Percentiles rank a stretch among this genome's conserved stretches.
These are phyloP conservation scores for Pleurotus tuber-regium DNA, from an alignment of 768 basidiomycete species.

Conservation along the genomic window DNA sequence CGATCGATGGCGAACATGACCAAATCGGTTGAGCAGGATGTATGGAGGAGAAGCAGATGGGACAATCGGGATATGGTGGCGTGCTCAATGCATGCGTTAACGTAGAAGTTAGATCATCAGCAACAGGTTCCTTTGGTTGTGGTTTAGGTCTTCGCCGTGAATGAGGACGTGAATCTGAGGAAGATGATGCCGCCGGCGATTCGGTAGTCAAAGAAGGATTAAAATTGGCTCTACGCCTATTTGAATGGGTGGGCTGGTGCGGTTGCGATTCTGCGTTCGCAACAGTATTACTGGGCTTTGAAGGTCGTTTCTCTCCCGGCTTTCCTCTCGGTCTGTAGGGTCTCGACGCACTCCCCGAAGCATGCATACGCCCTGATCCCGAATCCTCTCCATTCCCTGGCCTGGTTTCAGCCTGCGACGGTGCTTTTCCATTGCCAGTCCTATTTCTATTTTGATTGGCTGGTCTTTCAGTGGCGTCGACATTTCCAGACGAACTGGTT, in stretches of 20 bases:
- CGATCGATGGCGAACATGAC: constrained; percentile 76
- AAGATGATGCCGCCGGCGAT: not conserved
- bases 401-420: too few relatives aligned
- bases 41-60: constrained; percentile 81
- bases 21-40: constrained; percentile 79
- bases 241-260: not conserved
- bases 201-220: not conserved
- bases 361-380: too few relatives aligned
- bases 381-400: too few relatives aligned
- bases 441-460: too few relatives aligned
- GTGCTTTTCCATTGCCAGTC: too few relatives aligned
- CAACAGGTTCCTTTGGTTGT: constrained; percentile 26
- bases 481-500: too few relatives aligned
- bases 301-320: not conserved
- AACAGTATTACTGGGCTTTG: too few relatives aligned
- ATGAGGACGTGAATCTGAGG: not conserved
- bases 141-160: constrained; percentile 6
- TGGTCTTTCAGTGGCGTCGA: too few relatives aligned
- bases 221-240: constrained; percentile 5
- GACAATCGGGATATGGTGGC: constrained; percentile 74
- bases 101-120: constrained; percentile 72
- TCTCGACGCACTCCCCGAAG: too few relatives aligned
- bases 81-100: constrained; percentile 65
- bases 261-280: too few relatives aligned
- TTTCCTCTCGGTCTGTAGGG: too few relatives aligned